Evolutionary conservation across 2,329 filamentous ascomycete species (phyloP), one percentile per base, ranked within the genome.

Genomic region (Helminthosporium solani): DNA sequence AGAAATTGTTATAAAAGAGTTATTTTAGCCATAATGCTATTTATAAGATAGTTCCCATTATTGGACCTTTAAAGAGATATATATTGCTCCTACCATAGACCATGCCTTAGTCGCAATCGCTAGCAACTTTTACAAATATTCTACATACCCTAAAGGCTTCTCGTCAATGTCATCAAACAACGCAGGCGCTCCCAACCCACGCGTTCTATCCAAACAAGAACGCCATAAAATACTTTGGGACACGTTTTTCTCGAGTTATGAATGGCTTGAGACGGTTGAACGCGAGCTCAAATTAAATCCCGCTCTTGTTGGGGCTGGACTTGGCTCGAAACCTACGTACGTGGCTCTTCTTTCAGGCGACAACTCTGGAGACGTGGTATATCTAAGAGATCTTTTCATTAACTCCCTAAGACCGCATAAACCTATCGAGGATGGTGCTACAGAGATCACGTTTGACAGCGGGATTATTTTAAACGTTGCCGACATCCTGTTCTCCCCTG

Each of bases 11-110:
- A 15, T 33, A 23, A 40, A 30, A 16, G 19, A 40, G 35, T 33
- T 45, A 39, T 19, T 33, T 40, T 39, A 45, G 16, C 27, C 3
- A 4, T 40, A 45, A 16, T 44, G 21, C 35, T 45, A 40, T 45
- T 45, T 27, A 45, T 40, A 45, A 25, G 15, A 44, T 44, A 45
- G 42, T 40, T 45, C 30, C 25, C 19, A 45, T 45, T 45, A 33
- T 45, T 45, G 25, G 42, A 45, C 42, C 28, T 18, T 45, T 45
- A 39, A 16, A 25, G 15, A 36, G 34, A 11, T 18, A 36, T 36
- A 38, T 39, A 38, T 38, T 44, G 21, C 34, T 41, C 15, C 19
- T 39, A 45, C 28, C 40, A 41, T 40, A 35, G 43, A 27, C 14
- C 28, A 40, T 40, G 25, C 37, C 33, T 36, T 43, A 7, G 41